Evolutionary conservation across 1,284 basidiomycete genomes (phyloP).

Genomic region (Marasmius sp.): DNA sequence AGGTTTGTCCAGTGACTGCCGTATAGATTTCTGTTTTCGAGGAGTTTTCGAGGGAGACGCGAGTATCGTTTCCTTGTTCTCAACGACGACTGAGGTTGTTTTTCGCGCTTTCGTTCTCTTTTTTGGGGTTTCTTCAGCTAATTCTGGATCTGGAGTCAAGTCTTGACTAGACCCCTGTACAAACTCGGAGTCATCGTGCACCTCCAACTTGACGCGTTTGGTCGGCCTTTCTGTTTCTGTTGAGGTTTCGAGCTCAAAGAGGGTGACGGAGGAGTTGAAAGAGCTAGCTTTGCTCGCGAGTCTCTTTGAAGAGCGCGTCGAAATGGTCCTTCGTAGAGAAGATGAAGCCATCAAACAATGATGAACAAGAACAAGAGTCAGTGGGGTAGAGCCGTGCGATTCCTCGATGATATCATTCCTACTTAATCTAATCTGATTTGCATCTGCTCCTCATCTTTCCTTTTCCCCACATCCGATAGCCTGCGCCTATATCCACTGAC

Average conservation of each 20-base stretch:
- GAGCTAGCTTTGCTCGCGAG: slow-evolving; percentile 40
- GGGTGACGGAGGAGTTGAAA: slow-evolving; percentile 43
- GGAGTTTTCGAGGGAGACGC: slow-evolving; percentile 20
- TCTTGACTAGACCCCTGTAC: slow-evolving; percentile 16
- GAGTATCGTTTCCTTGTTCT: slow-evolving; percentile 11
- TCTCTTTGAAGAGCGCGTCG: slow-evolving; percentile 15
- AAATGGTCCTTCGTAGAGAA: neutral
- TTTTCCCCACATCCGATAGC: too few species aligned
- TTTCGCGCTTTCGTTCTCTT: slow-evolving; percentile 12
- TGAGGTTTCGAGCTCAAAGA: slow-evolving; percentile 33
- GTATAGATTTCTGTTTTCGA: slow-evolving; percentile 46
- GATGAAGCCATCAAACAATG: too few species aligned
- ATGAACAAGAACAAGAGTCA: too few species aligned
- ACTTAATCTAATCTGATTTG: too few species aligned
- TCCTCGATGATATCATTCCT: too few species aligned
- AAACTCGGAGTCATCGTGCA: slow-evolving; percentile 18
- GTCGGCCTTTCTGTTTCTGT: slow-evolving; percentile 21
- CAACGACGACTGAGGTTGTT: slow-evolving; percentile 23
- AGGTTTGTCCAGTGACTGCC: slow-evolving; percentile 58
- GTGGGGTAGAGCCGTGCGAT: too few species aligned
- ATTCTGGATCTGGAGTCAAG: neutral
- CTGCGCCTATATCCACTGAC: too few species aligned
- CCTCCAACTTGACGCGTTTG: slow-evolving; percentile 35
- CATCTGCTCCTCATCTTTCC: too few species aligned
- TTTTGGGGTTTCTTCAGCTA: slow-evolving; percentile 5